Base-by-base conservation (phyloP, 306 rosid species). In the Cicer chorassanicum region DNA sequence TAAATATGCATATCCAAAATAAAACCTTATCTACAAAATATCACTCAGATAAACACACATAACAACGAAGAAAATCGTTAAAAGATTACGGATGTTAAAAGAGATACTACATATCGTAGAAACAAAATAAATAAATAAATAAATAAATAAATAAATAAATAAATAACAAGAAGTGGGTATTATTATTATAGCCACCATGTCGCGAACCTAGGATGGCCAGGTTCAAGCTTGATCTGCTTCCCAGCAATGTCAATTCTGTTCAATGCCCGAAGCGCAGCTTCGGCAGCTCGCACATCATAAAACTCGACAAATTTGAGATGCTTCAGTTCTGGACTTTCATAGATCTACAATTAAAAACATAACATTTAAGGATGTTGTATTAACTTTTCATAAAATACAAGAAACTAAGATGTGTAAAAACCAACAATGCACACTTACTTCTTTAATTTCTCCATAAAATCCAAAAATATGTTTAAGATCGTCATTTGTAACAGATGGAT, bases 211-310 rank as follows among this genome's bases (percentile, higher is more conserved):
- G 88, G 88, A 80, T 71, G 80, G 56, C 91, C 77, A 16, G 88
- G 86, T 75, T 91, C 94, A 84, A 89, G 86, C 78, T 83, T 87
- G 81, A 91, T 89, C 84, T 83, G 90, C 83, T 82, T 91, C 70
- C 92, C 92, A 83, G 90, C 78, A 80, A 89, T 84, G 63, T 84
- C 85, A 51, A 82, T 86, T 84, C 77, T 75, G 65, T 84, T 83
- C 87, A 87, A 64, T n/a, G 85, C 93, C 57, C 65, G 74, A 60
- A 86, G 86, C 63, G 97, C 86, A 81, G 88, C 82, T 86, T 89
- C 94, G 40, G 97, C 90, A 36, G 88, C 90, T 77, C 93, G 89
- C 51, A 81, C 81, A 61, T 89, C 97, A 84, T 87, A 89, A 84
- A 91, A 91, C 70, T 91, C 94, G 11, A 91, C 68, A 51, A 79